Evolutionary conservation across 2,329 filamentous ascomycete genomes (phyloP), one percentile per base, ranked within the genome.

Genomic region (Ophiosphaerella korrae): DNA sequence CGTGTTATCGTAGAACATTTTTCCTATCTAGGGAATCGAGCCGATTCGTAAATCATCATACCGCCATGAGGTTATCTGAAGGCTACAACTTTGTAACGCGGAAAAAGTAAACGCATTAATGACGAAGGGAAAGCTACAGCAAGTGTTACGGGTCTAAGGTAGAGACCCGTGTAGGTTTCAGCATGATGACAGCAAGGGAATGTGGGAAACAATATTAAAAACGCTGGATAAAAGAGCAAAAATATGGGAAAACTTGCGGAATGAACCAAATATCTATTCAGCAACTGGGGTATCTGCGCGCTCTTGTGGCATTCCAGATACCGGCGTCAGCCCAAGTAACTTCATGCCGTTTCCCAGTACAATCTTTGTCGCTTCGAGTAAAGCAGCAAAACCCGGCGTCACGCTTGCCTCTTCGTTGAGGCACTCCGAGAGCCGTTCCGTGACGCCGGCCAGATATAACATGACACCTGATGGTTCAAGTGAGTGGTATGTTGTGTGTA

Each of bases 301-400:
- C 29, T 60, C 57, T 29, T 49, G 53, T 9, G 49, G 43, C 13
- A 49, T 8, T 12, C 55, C 43, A 1, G 49, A 33, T 14, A 64
- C 44, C 0, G 63, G 67, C 2, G 39, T 52, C 14, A 70, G 36
- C 2, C 69, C 68, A 11, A 72, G 61, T 16, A 71, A 32, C 43
- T 48, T 63, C 58, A 72, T 62, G 11, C 64, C 65, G 48, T 67
- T 72, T 36, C 66, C 60, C 26, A 72, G 33, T 9, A 71, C 68
- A 12, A 62, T 58, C 8, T 63, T 54, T 8, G 66, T 61, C 3
- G 67, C 63, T 37, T 67, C 64, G 16, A 66, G 67, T 14, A 72
- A 42, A 16, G 60, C 53, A 18, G 59, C 50, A 16, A 64, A 37
- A 6, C 58, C 68, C 11, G 62, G 52, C 7, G 54, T 56, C 5